These are phyloP conservation scores for Leptographium lundbergii DNA, from an alignment of 2,329 filamentous ascomycete species.

Conservation along the genomic window DNA sequence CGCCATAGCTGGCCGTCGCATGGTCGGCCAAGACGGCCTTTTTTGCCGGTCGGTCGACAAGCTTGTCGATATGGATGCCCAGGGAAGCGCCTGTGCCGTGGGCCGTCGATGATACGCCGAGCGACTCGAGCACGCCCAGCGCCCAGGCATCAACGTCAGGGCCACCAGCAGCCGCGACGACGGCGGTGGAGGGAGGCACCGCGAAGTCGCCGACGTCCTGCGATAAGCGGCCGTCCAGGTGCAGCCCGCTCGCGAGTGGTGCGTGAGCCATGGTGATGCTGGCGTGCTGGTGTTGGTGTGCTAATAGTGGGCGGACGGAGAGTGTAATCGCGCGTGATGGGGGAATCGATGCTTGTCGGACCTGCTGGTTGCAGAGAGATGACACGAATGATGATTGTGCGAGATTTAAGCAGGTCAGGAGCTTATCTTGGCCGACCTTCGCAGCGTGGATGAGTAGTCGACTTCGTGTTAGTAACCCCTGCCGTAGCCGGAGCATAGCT, in stretches of 20 bases:
- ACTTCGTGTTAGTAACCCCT: background rate
- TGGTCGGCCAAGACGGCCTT: background rate
- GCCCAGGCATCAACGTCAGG: slow-evolving; percentile 57
- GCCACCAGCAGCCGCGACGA: slow-evolving; percentile 3
- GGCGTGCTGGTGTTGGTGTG: too few species aligned
- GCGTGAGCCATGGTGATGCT: background rate
- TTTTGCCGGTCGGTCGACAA: background rate
- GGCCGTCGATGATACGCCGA: slow-evolving; percentile 41
- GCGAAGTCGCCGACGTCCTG: background rate
- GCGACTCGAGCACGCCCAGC: slow-evolving; percentile 40
- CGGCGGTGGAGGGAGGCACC: background rate
- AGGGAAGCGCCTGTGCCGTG: slow-evolving; percentile 51
- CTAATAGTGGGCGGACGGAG: too few species aligned
- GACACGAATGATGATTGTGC: background rate
- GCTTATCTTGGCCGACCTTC: background rate
- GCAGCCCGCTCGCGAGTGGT: background rate
- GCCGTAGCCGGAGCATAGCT: background rate
- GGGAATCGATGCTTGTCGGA: background rate
- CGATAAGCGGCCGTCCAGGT: background rate
- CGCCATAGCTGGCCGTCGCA: slow-evolving; percentile 12
- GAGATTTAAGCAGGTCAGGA: background rate
- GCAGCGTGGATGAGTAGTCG: background rate
- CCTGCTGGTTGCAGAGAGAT: background rate
- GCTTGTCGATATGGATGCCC: slow-evolving; percentile 60
- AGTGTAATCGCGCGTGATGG: background rate